A percentile compares a stretch with the other conserved stretches of the same genome.
Conservation (phyloP, 768 basidiomycete genomes). For the Tricholoma sp. region DNA sequence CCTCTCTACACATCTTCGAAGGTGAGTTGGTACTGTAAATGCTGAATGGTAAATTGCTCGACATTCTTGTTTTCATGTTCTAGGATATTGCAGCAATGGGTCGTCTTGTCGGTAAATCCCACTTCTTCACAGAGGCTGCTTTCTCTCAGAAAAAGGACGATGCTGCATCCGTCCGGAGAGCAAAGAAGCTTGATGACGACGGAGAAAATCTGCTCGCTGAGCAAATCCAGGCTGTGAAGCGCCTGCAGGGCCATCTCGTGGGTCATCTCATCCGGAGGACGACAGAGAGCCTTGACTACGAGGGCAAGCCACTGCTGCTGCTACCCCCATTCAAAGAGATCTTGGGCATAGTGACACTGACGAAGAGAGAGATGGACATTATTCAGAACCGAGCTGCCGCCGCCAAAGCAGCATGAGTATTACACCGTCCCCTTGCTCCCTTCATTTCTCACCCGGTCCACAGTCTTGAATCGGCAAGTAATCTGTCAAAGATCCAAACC, state of each 20-base stretch:
- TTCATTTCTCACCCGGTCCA: not conserved
- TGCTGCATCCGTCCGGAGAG: not conserved
- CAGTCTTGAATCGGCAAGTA: no score
- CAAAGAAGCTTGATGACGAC: conserved; percentile 12
- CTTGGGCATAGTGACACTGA: not conserved
- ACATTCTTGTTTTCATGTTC: not conserved
- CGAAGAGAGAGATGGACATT: not conserved
- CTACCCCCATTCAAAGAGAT: conserved; percentile 4
- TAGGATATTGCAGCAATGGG: conserved; percentile 26
- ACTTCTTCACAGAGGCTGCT: conserved; percentile 18
- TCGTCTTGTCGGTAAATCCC: conserved; percentile 19
- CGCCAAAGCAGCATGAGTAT: no score
- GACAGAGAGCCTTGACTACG: not conserved
- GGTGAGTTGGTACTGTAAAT: conserved; percentile 8
- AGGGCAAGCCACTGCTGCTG: not conserved
- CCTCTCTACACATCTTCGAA: conserved; percentile 20
- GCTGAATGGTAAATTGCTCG: not conserved
- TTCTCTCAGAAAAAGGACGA: conserved; percentile 19
- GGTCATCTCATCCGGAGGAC: conserved; percentile 9
- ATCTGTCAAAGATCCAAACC: not conserved
- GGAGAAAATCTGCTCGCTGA: not conserved
- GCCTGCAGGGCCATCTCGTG: conserved; percentile 3
- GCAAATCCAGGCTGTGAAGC: not conserved
- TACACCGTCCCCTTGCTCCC: not conserved
- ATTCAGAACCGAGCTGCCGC: not conserved